phyloP scores from a whole-genome alignment of 192 early-diverging fungal species.

The Umbelopsis ramanniana region DNA sequence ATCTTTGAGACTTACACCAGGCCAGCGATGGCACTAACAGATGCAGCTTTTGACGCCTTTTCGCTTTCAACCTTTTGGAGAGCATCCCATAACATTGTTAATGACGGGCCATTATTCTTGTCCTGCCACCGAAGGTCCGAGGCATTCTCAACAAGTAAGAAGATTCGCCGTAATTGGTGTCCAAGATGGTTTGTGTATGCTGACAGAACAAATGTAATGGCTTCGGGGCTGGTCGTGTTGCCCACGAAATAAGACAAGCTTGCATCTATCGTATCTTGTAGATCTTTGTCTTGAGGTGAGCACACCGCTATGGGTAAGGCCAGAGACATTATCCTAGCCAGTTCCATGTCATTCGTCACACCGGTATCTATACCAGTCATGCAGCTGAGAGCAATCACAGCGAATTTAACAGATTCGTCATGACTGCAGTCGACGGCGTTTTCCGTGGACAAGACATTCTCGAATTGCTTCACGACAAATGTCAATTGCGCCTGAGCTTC shows the following conservation, averaged over 20 bases:
- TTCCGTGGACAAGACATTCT: neutral
- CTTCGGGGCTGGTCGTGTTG: conserved; percentile 24
- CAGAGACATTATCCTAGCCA: neutral
- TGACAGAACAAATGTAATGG: conserved; percentile 24
- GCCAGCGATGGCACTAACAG: conserved; percentile 25
- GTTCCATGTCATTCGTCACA: neutral
- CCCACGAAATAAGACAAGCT: conserved; percentile 35
- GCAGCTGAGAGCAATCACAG: conserved; percentile 3
- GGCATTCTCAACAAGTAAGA: conserved; percentile 30
- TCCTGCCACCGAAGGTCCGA: conserved; percentile 29
- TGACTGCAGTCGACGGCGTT: neutral
- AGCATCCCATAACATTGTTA: conserved; percentile 16
- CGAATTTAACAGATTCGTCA: neutral
- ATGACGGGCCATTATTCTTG: conserved; percentile 21
- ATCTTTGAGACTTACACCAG: conserved; percentile 28
- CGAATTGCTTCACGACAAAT: conserved; percentile 15
- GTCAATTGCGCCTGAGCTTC: neutral
- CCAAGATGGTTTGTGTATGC: conserved; percentile 5
- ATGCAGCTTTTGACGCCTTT: neutral
- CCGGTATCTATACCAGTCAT: neutral
- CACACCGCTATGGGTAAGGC: neutral
- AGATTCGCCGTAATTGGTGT: conserved; percentile 19
- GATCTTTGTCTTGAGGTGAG: neutral
- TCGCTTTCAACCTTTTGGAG: conserved; percentile 7
- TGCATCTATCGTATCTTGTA: conserved; percentile 30